Percentiles rank a stretch among this genome's conserved stretches.
Conservation (phyloP, 169 alveolate species). For the Blepharisma undulans region DNA sequence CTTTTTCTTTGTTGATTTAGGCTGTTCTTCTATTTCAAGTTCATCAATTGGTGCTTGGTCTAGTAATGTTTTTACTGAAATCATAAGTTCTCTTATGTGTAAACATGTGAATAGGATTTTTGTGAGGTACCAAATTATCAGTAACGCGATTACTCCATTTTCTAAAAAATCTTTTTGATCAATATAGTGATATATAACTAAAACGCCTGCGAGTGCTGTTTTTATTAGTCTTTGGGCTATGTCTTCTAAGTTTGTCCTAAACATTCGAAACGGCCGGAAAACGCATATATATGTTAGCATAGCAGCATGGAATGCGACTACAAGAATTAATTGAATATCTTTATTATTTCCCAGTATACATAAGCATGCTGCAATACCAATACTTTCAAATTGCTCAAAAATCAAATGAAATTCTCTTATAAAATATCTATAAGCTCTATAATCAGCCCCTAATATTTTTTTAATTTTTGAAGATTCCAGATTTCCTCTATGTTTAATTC, state of each 20-base stretch:
- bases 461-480: not conserved
- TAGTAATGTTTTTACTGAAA: not conserved
- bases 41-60: not conserved
- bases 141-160: not conserved
- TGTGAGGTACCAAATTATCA: not conserved
- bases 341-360: not conserved
- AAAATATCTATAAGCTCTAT: not conserved
- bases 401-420: slow-evolving; percentile 2
- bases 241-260: not conserved
- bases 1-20: not conserved
- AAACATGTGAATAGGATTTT: not conserved
- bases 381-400: not conserved
- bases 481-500: not conserved
- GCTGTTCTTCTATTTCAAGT: not conserved
- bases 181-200: not conserved
- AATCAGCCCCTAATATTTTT: not conserved
- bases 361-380: not conserved
- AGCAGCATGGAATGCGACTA: not conserved
- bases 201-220: not conserved
- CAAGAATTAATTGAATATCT: not conserved
- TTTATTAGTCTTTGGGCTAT: not conserved
- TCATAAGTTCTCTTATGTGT: not conserved
- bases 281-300: not conserved
- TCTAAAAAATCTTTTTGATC: not conserved
- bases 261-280: not conserved